A percentile compares a stretch with the other conserved stretches of the same genome.
phyloP scores from a whole-genome alignment of 805 yeast species.

The Monosporozyma siamensis region DNA sequence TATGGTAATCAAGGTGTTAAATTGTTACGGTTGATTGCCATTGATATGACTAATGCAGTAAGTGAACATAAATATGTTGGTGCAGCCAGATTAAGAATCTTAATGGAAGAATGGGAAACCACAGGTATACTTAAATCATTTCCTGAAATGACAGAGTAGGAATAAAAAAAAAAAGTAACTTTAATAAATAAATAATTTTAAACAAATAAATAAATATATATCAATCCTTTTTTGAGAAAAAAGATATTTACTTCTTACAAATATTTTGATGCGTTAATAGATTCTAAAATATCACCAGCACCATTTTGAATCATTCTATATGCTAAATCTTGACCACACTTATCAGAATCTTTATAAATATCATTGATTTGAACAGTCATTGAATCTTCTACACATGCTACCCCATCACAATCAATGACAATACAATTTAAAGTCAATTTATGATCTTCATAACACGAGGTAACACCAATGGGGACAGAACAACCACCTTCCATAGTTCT shows the following conservation, averaged over 20 bases:
- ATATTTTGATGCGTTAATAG: constrained; percentile 42
- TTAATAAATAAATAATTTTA: constrained; percentile 2
- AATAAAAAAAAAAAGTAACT: neutral
- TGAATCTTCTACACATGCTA: constrained; percentile 51
- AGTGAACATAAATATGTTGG: constrained; percentile 40
- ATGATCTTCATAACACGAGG: constrained; percentile 42
- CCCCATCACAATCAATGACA: constrained; percentile 82
- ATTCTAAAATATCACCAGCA: constrained; percentile 74
- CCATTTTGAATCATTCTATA: constrained; percentile 58
- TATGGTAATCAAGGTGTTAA: constrained; percentile 70
- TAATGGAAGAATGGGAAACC: constrained; percentile 70
- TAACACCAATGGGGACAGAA: constrained; percentile 93
- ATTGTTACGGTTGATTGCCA: constrained; percentile 39
- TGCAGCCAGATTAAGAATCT: constrained; percentile 63
- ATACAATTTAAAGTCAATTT: constrained; percentile 55
- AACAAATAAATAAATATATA: constrained; percentile 1
- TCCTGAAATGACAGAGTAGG: constrained; percentile 29
- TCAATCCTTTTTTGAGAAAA: neutral
- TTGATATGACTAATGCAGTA: constrained; percentile 30
- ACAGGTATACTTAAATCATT: constrained; percentile 37
- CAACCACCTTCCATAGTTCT: constrained; percentile 93
- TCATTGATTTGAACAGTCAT: constrained; percentile 16
- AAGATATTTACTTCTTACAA: neutral
- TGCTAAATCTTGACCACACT: constrained; percentile 65
- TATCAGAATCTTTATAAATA: constrained; percentile 53